Evolutionary conservation across 257 asterid genomes (phyloP), one percentile per base, ranked within the genome.

Genomic region (Salvia splendens): DNA sequence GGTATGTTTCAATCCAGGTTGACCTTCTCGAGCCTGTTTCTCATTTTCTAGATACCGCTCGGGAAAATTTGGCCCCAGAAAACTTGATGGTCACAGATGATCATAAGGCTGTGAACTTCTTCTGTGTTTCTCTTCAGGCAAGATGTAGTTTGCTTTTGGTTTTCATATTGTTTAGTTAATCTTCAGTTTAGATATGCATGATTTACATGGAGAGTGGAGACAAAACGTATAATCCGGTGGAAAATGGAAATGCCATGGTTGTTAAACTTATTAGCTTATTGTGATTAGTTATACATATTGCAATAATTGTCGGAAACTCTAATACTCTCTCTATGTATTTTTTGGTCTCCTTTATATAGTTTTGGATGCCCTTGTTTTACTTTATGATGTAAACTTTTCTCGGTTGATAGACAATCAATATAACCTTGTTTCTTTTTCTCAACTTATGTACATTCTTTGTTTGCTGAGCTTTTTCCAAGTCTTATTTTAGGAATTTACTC

Each of bases 1-100:
- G 51, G 52, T 49, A 59, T 58, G 56, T 68, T 30, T 24, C 5
- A 40, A 68, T 79, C 68, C 84, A 89, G 98, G 95, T 91, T 77
- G 99, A 91, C 81, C 96, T 94, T 61, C 95, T 85, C 15, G 99
- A 94, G 76, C 97, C 99, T 32, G 97, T 90, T 20, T 70, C 93
- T 41, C 97, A 88, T 88, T 94, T 94, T 78, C 81, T 94, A 62
- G 95, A 88, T 52, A 72, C 96, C 70, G 99, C 99, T 66, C 87
- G 89, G n/a, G 66, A 36, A 56, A 91, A 83, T 80, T 80, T 94
- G 82, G 82, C 91, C 52, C 84, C 91, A 14, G 95, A 85, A 69
- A 83, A 83, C 78, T 69, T 83, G 79, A 82, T 73, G 78, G 92
- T 84, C 75, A 68, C 87, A 0, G 88, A 80, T 42, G 81, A 78